Percentiles rank a stretch among this genome's conserved stretches.
phyloP scores from a whole-genome alignment of 768 basidiomycete genomes.

The Boletus rubroflammeus region DNA sequence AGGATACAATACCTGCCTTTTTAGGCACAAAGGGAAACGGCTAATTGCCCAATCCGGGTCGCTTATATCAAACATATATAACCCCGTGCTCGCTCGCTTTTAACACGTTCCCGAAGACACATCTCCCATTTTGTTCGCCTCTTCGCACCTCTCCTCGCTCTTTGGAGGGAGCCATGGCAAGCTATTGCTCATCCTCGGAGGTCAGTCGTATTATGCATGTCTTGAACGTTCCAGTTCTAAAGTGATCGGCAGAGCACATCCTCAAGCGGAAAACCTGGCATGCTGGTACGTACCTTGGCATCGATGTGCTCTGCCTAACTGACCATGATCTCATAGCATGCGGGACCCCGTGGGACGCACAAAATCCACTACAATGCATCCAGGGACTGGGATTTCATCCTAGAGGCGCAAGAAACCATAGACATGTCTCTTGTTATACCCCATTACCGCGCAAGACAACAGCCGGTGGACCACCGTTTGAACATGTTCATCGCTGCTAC shows the following conservation, averaged over 20 bases:
- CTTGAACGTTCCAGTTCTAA: slow-evolving; percentile 4
- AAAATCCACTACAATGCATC: slow-evolving; percentile 62
- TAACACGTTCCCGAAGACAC: slow-evolving; percentile 7
- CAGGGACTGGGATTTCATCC: slow-evolving; percentile 67
- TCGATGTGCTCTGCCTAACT: neutral
- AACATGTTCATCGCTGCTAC: slow-evolving; percentile 61
- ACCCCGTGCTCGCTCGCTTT: slow-evolving; percentile 3
- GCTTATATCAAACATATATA: slow-evolving; percentile 14
- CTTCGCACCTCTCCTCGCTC: too few species aligned
- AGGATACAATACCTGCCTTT: slow-evolving; percentile 31
- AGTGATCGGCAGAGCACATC: slow-evolving; percentile 20
- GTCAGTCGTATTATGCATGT: slow-evolving; percentile 13
- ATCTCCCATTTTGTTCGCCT: too few species aligned
- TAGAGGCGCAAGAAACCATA: slow-evolving; percentile 48
- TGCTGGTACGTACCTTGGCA: slow-evolving; percentile 11
- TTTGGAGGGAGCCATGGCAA: slow-evolving; percentile 20
- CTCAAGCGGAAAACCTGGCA: slow-evolving; percentile 16
- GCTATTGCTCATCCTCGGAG: slow-evolving; percentile 28
- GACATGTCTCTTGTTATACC: slow-evolving; percentile 70
- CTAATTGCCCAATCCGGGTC: slow-evolving; percentile 5
- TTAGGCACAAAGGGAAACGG: slow-evolving; percentile 26
- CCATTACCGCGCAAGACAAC: slow-evolving; percentile 72
- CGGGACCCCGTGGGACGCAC: slow-evolving; percentile 45
- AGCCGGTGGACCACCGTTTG: slow-evolving; percentile 70
- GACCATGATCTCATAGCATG: slow-evolving; percentile 18